Base-by-base conservation (phyloP, 345 rosid genomes). In the Lepidium sativum region DNA sequence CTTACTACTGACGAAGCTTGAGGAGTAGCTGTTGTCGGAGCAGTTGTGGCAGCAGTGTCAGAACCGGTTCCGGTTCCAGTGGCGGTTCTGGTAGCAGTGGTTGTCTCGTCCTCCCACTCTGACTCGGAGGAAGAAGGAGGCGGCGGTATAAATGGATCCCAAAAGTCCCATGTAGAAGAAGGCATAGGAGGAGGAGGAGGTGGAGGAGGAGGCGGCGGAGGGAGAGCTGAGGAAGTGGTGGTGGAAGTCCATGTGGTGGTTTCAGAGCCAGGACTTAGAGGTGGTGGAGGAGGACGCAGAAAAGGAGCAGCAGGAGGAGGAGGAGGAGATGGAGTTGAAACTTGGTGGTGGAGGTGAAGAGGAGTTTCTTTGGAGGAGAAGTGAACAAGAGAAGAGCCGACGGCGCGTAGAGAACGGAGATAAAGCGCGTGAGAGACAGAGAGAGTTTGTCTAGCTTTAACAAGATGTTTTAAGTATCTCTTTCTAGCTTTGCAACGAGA, bases 361-460 rank as follows among this genome's bases (percentile, higher is more conserved):
- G 79, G 75, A 14, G 88, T 65, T 69, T 89, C 98, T 32, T 82
- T 83, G 76, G 59, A 77, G 54, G 97, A 80, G 78, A 92, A 92
- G 65, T 79, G 78, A 40, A 86, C 74, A 49, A 92, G 94, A 31
- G 97, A 86, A 38, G 97, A 73, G 57, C 96, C 97, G 54, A 91
- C 84, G 70, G 72, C 63, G 56, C 97, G 94, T 57, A 94, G 82
- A 44, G 99, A 83, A 39, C 95, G 96, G 54, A 94, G 79, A 70
- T 94, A 89, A 83, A 90, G 83, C 72, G 90, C 76, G 76, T 94
- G 99, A 10, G 96, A 81, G 21, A 80, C 88, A n/a, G 95, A 83
- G 45, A 89, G 80, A 25, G 84, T 68, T 77, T 87, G 94, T 32
- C 99, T 80, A 17, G 95, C 96, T 77, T 81, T 75, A 29, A 87